Evolutionary conservation across 1,139 yeast species (phyloP).

Genomic region (Yamadazyma epiphylla): DNA sequence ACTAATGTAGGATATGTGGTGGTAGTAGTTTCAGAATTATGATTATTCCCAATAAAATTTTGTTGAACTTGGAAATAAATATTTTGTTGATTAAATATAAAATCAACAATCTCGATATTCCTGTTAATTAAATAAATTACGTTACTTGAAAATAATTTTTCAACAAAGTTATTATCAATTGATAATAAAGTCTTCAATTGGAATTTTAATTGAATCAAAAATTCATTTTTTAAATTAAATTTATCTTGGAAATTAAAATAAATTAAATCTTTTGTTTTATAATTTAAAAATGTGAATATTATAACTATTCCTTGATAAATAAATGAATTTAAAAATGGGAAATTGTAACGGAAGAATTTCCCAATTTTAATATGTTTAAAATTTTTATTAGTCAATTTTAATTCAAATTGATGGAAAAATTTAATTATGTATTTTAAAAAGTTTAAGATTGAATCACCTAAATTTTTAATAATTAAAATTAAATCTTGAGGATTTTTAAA

Average conservation of each 20-base stretch:
- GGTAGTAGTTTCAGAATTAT: slow-evolving; percentile 1
- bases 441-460: slow-evolving; percentile 33
- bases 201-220: slow-evolving; percentile 22
- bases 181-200: slow-evolving; percentile 21
- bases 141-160: slow-evolving; percentile 36
- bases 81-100: slow-evolving; percentile 23
- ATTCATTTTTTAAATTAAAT: slow-evolving; percentile 15
- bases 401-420: slow-evolving; percentile 12
- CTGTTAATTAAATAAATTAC: slow-evolving; percentile 30
- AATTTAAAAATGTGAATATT: slow-evolving; percentile 44
- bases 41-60: background rate
- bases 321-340: slow-evolving; percentile 48
- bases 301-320: slow-evolving; percentile 52
- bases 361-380: slow-evolving; percentile 25
- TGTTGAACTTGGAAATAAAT: slow-evolving; percentile 1
- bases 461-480: slow-evolving; percentile 23
- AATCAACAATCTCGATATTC: slow-evolving; percentile 26
- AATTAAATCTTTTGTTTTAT: slow-evolving; percentile 36
- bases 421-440: slow-evolving; percentile 30
- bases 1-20: background rate
- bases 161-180: slow-evolving; percentile 19
- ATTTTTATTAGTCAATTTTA: slow-evolving; percentile 15
- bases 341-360: slow-evolving; percentile 29
- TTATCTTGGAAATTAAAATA: slow-evolving; percentile 13
- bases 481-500: slow-evolving; percentile 28